Conservation (phyloP, 768 basidiomycete species). For the Coprinopsis strossmayeri region DNA sequence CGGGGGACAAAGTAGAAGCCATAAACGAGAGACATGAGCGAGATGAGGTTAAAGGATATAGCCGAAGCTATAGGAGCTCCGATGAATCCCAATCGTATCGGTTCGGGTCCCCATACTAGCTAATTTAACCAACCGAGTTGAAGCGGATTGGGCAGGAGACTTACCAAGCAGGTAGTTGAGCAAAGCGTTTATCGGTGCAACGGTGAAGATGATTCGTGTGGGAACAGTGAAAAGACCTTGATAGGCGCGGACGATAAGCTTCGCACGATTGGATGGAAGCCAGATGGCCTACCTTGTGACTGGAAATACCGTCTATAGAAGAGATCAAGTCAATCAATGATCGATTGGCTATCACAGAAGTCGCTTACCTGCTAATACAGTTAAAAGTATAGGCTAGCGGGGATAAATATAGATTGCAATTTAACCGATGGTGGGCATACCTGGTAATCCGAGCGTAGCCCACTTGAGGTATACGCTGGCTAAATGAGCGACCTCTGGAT, state of each 20-base stretch:
- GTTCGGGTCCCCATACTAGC: slow-evolving; percentile 78
- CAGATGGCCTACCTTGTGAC: slow-evolving; percentile 54
- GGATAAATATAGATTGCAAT: background rate
- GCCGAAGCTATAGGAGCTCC: slow-evolving; percentile 91
- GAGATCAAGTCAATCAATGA: slow-evolving; percentile 2
- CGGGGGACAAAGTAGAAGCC: slow-evolving; percentile 54
- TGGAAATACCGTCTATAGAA: slow-evolving; percentile 41
- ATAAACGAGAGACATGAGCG: slow-evolving; percentile 53
- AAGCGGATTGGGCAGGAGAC: slow-evolving; percentile 8
- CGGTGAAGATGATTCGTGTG: slow-evolving; percentile 72
- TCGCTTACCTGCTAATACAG: slow-evolving; percentile 33
- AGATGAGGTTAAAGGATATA: slow-evolving; percentile 83
- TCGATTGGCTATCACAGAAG: background rate
- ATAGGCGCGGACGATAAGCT: background rate
- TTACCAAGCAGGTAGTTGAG: slow-evolving; percentile 83
- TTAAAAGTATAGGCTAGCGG: slow-evolving; percentile 44
- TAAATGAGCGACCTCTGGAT: slow-evolving; percentile 74
- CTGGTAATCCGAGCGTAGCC: slow-evolving; percentile 73
- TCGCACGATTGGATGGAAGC: no score
- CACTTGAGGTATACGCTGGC: slow-evolving; percentile 75
- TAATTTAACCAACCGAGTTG: background rate
- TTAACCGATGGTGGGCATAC: slow-evolving; percentile 20
- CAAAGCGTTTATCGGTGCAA: slow-evolving; percentile 81
- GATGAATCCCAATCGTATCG: slow-evolving; percentile 78
- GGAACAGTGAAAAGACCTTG: slow-evolving; percentile 77